Percentiles rank a stretch among this genome's conserved stretches.
phyloP scores from a whole-genome alignment of 192 early-diverging fungal species.

The Coemansia sp. region DNA sequence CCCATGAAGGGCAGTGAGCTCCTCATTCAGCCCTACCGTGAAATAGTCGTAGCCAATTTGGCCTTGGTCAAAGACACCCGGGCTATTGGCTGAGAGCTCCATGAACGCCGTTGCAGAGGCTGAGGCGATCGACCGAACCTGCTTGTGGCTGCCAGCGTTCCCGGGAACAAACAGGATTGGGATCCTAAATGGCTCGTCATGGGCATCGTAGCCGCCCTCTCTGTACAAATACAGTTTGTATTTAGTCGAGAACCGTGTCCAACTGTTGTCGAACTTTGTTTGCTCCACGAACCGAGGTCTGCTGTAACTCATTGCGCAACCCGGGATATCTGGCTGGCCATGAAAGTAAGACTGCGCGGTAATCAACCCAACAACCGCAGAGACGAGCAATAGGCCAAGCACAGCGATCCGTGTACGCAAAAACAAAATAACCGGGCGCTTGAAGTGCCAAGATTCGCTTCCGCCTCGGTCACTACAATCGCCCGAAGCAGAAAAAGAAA shows the following conservation, averaged over 20 bases:
- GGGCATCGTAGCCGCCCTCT: constrained; percentile 57
- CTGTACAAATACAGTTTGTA: constrained; percentile 79
- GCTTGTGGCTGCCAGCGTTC: constrained; percentile 90
- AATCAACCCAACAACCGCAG: constrained; percentile 17
- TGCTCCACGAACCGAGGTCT: constrained; percentile 54
- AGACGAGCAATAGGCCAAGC: constrained; percentile 17
- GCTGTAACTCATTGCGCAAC: constrained; percentile 63
- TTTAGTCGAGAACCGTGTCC: constrained; percentile 65
- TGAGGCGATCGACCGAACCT: constrained; percentile 83
- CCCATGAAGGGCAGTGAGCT: constrained; percentile 87
- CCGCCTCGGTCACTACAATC: not conserved
- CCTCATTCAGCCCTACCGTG: constrained; percentile 82
- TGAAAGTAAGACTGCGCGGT: constrained; percentile 64
- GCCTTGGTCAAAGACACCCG: constrained; percentile 20
- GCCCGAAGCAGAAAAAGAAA: not conserved
- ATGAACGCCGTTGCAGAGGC: constrained; percentile 63
- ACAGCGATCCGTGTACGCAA: constrained; percentile 6
- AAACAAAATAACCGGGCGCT: not conserved
- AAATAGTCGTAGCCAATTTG: constrained; percentile 54
- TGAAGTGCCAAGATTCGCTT: not conserved
- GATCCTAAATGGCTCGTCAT: constrained; percentile 60
- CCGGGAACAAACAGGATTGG: constrained; percentile 95
- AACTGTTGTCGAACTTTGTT: constrained; percentile 36
- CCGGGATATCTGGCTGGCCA: constrained; percentile 57
- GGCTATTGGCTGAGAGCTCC: constrained; percentile 25